Base-by-base conservation (phyloP, 2,329 filamentous ascomycete species). In the Fusarium oxysporum region DNA sequence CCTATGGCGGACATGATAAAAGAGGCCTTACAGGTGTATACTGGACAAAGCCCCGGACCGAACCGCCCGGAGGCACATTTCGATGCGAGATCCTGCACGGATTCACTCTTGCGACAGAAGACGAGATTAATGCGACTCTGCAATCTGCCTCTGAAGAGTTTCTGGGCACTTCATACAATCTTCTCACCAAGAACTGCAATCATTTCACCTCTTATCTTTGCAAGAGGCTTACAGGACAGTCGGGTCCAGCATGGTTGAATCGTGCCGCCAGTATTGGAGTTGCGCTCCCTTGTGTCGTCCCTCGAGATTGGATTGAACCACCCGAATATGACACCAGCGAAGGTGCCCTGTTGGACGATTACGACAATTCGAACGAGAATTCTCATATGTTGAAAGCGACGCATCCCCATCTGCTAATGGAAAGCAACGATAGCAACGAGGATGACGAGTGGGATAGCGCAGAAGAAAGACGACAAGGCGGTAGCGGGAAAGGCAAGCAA, bases 111-210 rank as follows among this genome's bases (percentile, higher is more conserved):
- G 89, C 89, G 30, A 86, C 91, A 6, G 85, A 89, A 28, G 83
- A 87, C 63, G 93, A 96, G 81, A 92, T 96, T 73, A 91, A 94
- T 58, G 79, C 85, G 19, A 91, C 93, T 44, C 88, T 97, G 48
- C 89, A 88, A 75, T 85, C 86, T 63, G 92, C 91, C 17, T 93
- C 92, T 3, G 88, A 92, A 45, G 87, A 91, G 74, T 97, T 96
- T 77, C 87, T 91, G 63, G 94, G 94, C 30, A 91, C 91, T 0
- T 88, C 88, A 19, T 96, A 97, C 82, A 96, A 96, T 78, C 88
- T 97, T 19, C 86, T 97, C 48, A 94, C 91, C 25, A 91, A 91
- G 76, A 97, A 97, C 81, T 97, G 94, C 87, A 97, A 97, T 80
- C 94, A 97, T 80, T 97, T 97, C 80, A 96, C 93, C 5, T 90